phyloP scores from a whole-genome alignment of 2,329 filamentous ascomycete species.

The Magnaporthiopsis rhizophila region DNA sequence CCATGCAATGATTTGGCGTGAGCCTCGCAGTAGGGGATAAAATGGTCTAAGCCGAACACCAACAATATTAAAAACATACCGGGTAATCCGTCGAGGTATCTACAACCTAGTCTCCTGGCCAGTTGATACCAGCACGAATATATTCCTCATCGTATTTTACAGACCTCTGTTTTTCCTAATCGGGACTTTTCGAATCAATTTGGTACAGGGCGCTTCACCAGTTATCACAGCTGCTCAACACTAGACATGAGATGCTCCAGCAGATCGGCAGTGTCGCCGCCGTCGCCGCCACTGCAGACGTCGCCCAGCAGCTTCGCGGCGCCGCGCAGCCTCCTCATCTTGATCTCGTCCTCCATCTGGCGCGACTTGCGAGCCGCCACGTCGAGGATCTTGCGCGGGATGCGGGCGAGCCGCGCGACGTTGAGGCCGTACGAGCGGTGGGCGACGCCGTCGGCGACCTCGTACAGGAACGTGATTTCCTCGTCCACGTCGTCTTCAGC shows the following conservation, averaged over 20 bases:
- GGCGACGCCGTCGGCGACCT: slow-evolving; percentile 82
- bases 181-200: too few relatives aligned
- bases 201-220: too few relatives aligned
- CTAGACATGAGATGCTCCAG: slow-evolving; percentile 45
- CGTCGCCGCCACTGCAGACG: slow-evolving; percentile 26
- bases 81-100: too few relatives aligned
- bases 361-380: slow-evolving; percentile 71
- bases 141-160: too few relatives aligned
- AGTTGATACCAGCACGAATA: too few relatives aligned
- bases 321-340: slow-evolving; percentile 50
- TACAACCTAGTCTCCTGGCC: too few relatives aligned
- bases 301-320: slow-evolving; percentile 33
- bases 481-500: slow-evolving; percentile 47
- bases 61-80: too few relatives aligned
- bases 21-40: too few relatives aligned
- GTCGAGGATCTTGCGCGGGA: slow-evolving; percentile 70
- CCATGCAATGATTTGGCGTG: too few relatives aligned
- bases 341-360: slow-evolving; percentile 70
- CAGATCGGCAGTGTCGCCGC: slow-evolving; percentile 24
- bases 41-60: too few relatives aligned
- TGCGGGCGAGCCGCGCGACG: slow-evolving; percentile 76
- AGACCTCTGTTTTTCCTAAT: too few relatives aligned
- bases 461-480: slow-evolving; percentile 90
- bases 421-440: slow-evolving; percentile 93
- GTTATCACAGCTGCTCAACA: slow-evolving; percentile 48